Base-by-base conservation (phyloP, 1,139 yeast species). In the Geotrichum europaeum region DNA sequence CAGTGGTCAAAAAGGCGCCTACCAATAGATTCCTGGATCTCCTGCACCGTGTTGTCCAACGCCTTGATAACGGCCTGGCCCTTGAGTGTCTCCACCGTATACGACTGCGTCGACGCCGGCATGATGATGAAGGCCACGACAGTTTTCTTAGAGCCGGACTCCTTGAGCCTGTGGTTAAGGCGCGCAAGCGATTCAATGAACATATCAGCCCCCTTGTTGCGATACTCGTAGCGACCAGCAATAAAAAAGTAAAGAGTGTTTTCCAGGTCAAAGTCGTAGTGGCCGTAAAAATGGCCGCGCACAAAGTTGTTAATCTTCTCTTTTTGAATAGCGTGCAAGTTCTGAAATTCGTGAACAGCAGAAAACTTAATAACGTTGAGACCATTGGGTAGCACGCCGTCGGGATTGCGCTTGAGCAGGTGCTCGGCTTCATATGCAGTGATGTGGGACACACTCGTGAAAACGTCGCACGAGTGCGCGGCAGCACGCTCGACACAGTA, bases 331-430 rank as follows among this genome's bases (percentile, higher is more conserved):
- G 97, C 97, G 76, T 94, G 99, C 75, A 94, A 80, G 75, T 94
- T 94, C 77, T 94, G 99, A 79, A 94, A 94, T 77, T 94, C 99
- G 75, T 94, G 99, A 67, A 92, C 96, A 1, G 98, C 98, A 70
- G 89, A 95, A 76, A 94, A 94, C 78, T 94, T 94, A 66, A 91
- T 91, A 63, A 94, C 98, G 73, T 94, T 94, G 67, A 94, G 81
- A 56, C 99, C 99, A 72, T 94, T 94, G 62, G 99, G 99, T 71
- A 94, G 81, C 49, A 94, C 97, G 1, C 99, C 99, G 72, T 94
- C 98, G 2, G 99, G 98, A 73, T 92, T 92, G 65, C 99, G 82
- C 73, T 92, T 94, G 69, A 94, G 81, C 73, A 94, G 79, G 74
- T 92, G 96, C 76, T 94, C 99, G 7, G 94, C 81, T 76, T 94